Base-by-base conservation (phyloP, 2,329 filamentous ascomycete species). In the Fusarium lyarnte region DNA sequence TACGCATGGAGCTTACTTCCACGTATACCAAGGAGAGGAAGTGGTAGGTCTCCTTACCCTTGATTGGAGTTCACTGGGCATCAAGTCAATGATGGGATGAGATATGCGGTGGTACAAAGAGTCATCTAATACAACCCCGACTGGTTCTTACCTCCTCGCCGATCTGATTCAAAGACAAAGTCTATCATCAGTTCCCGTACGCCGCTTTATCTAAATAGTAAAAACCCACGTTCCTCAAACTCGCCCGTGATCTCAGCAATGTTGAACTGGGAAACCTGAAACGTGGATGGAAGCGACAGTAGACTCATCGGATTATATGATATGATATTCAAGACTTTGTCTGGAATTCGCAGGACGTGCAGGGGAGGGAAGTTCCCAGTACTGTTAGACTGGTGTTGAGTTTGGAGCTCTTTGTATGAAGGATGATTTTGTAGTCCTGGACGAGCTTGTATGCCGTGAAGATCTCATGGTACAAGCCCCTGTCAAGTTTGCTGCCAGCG, bases 231-330 rank as follows among this genome's bases (percentile, higher is more conserved):
- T 16, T 51, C 31, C 0, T 51, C n/a, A 16, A 52, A 52, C n/a
- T 52, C 47, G 0, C 47, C 47, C 0, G 47, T 25, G 9, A 52
- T 17, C 6, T 52, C 47, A 0, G 23, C 47, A 0, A 36, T 52
- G 1, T 52, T 36, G 8, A 52, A 52, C 17, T 52, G 47, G 0
- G 31, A 52, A 25, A 52, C 31, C 17, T 36, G 47, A 4, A 52
- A 25, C 3, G 31, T 25, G 0, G 31, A 52, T 1, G 47, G 36
- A 0, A 52, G 31, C 0, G 31, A 52, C 2, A 51, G 0, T 0
- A 51, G 17, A 12, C 31, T 52, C 47, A 52, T 36, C 0, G 47
- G 47, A 4, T 52, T 52, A 0, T 52, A n/a, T 3, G 17, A 36
- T 17, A 52, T 35, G n/a, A 52, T 52, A 2, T 21, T 25, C 3